Base-by-base conservation (phyloP, 805 yeast genomes). In the Cyberlindnera maclurae region DNA sequence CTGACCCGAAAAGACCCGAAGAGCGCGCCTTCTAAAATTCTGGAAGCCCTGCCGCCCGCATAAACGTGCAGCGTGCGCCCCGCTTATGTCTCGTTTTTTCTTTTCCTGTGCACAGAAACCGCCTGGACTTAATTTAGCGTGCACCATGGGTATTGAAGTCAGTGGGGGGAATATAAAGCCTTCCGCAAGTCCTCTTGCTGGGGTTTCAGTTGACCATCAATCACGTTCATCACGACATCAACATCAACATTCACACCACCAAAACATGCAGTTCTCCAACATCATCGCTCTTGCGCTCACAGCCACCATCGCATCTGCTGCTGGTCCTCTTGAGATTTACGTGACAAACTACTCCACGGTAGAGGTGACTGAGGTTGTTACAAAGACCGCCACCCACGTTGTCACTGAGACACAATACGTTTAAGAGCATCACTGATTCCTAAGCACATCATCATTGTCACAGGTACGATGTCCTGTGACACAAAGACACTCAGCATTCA, bases 261-360 rank as follows among this genome's bases (percentile, higher is more conserved):
- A 38, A 15, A 39, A 40, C 39, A 54, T 54, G 58, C 42, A 52
- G 31, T 47, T 54, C 42, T 38, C 53, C 4, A 39, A 45, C 4
- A 13, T 52, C 33, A 26, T 52, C 34, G 29, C 53, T 16, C 29
- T 47, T 17, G 50, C 51, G 20, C 31, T 42, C 26, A 22, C 53
- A n/a, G 46, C 50, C 24, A 26, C 36, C 15, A n/a, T 41, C 12
- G 43, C 47, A 16, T 39, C 41, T 26, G 55, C 53, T 22, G 53
- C 57, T 38, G 52, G 54, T 13, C 58, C 58, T 37, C 38, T 54
- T 29, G 51, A 52, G 41, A 45, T 54, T 34, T 50, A 50, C 31
- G 41, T 54, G 29, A 52, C 56, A 11, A 36, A 42, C 31, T 47
- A 41, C 45, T 44, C 48, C 36, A 54, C 58, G 12, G 42, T 54